Base-by-base conservation (phyloP, 129 eudicot species). In the Flaveria linearis region DNA sequence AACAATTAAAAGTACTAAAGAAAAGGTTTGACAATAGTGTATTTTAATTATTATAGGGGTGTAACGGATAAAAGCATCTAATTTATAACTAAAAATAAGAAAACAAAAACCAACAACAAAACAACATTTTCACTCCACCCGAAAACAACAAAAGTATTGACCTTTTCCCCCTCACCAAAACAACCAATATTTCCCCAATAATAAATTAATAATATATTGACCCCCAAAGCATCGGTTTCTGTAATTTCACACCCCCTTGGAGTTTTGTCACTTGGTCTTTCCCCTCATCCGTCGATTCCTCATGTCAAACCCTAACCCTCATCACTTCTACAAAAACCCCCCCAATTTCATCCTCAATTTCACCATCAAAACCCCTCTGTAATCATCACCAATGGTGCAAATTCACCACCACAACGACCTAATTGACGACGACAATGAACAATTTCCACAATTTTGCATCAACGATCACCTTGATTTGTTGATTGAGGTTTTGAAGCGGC, bases 391-490 rank as follows among this genome's bases (percentile, higher is more conserved):
- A 46, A 84, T 87, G 87, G 82, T 82, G 71, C 76, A 79, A n/a
- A 45, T 78, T 49, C 57, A 49, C 1, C 55, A 68, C 6, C 0
- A 18, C 7, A 1, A 15, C 1, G 26, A 12, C 41, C 41, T 36
- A 5, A 5, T 36, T 11, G 3, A 64, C 16, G 14, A 20, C 8
- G 58, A 45, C 5, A 12, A 33, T 5, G 52, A 52, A 15, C 52
- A 39, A 63, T 20, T 20, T 20, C 22, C 22, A 20, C 22, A 20
- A 0, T 90, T 93, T 41, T 74, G 82, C 69, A 90, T 93, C 47
- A 93, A 93, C 60, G 98, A 93, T 62, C 77, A 90, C 69, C 49
- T 60, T n/a, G 98, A 93, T 77, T 46, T 93, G 20, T 74, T 93
- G 4, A 77, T 88, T 6, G 98, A 88, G 69, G 84, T 93, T 8